Conservation (phyloP, 164 flowering plant genomes). For the Amborella trichopoda region DNA sequence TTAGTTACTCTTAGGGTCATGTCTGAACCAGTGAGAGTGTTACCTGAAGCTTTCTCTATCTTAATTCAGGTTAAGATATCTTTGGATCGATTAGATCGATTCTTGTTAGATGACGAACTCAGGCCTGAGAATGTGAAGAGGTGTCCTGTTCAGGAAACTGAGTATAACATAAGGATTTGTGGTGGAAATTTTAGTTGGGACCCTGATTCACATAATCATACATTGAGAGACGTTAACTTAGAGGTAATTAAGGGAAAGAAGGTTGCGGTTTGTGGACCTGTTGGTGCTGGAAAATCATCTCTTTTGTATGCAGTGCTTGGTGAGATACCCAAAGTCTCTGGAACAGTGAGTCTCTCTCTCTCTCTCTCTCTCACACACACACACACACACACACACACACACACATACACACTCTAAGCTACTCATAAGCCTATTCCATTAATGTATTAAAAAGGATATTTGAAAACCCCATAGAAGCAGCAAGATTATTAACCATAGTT, state of each 20-base stretch:
- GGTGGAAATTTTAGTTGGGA: conserved; percentile 60
- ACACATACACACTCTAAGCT: no score
- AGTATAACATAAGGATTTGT: conserved; percentile 17
- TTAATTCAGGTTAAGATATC: conserved; percentile 77
- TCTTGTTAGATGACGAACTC: conserved; percentile 62
- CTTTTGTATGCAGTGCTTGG: conserved; percentile 65
- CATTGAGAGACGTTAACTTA: conserved; percentile 34
- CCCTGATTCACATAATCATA: conserved; percentile 18
- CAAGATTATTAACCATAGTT: no score
- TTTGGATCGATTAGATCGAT: conserved; percentile 43
- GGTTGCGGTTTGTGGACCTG: conserved; percentile 79
- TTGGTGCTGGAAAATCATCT: conserved; percentile 90
- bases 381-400: no score
- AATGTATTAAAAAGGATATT: no score
- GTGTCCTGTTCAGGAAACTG: not conserved
- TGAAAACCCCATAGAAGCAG: no score
- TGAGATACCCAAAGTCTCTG: conserved; percentile 63
- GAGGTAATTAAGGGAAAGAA: conserved; percentile 41
- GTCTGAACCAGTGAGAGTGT: conserved; percentile 59
- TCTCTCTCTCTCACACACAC: no score
- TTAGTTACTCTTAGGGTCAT: conserved; percentile 53
- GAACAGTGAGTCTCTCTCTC: conserved; percentile 57
- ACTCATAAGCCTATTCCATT: no score
- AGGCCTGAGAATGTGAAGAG: conserved; percentile 14
- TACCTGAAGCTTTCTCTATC: conserved; percentile 54